A percentile compares a stretch with the other conserved stretches of the same genome.
Evolutionary conservation across 768 basidiomycete species (phyloP).

Genomic region (Dacryopinax primogenitus): DNA sequence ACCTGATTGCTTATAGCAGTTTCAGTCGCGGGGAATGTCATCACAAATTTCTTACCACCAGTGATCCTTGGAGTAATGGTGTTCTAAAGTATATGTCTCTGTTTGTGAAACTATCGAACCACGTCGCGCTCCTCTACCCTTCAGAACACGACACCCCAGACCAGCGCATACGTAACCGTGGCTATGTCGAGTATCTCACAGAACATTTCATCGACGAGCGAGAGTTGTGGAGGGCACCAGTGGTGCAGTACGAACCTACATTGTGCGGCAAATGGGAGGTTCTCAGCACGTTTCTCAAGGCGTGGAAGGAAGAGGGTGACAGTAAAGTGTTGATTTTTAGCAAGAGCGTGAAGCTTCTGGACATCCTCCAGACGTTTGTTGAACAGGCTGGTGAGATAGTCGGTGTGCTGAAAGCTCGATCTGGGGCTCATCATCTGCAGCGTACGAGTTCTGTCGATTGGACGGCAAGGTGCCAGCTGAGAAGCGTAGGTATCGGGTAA

Average conservation of each 20-base stretch:
- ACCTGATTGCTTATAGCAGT: background rate
- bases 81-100: conserved; percentile 67
- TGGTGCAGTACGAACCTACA: conserved; percentile 44
- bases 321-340: conserved; percentile 93
- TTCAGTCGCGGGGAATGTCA: conserved; percentile 50
- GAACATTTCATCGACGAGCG: conserved; percentile 50
- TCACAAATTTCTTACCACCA: conserved; percentile 33
- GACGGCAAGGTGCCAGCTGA: conserved; percentile 61
- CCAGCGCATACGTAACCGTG: conserved; percentile 36
- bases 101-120: conserved; percentile 81
- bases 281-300: conserved; percentile 51
- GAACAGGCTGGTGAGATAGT: conserved; percentile 36
- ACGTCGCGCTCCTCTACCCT: conserved; percentile 74
- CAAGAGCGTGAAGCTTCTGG: conserved; percentile 78
- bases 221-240: conserved; percentile 39
- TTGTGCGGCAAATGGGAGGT: conserved; percentile 84
- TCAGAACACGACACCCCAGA: conserved; percentile 53
- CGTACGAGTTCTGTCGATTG: conserved; percentile 53
- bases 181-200: conserved; percentile 20
- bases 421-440: conserved; percentile 26
- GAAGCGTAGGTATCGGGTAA: conserved; percentile 42
- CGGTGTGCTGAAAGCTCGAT: background rate
- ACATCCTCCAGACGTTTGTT: conserved; percentile 71
- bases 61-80: conserved; percentile 24
- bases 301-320: conserved; percentile 43